A percentile compares a stretch with the other conserved stretches of the same genome.
These are phyloP conservation scores for Kuraishia borneana DNA, from an alignment of 805 yeast species.

Conservation along the genomic window DNA sequence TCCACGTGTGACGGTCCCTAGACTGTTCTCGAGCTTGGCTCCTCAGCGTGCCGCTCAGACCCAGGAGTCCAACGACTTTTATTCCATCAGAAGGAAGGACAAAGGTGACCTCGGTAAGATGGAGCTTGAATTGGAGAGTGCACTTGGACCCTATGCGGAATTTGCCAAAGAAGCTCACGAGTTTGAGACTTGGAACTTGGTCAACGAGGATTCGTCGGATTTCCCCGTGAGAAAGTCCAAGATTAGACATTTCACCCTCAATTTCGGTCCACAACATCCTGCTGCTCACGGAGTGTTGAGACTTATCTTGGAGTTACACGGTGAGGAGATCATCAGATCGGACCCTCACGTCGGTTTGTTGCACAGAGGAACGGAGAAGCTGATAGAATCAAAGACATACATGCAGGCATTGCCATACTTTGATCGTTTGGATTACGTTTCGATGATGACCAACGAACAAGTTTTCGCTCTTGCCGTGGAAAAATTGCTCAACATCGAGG, in stretches of 20 bases:
- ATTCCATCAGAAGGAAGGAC: constrained; percentile 8
- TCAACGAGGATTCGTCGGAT: constrained; percentile 24
- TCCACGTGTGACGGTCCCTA: background rate
- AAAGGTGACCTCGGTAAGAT: background rate
- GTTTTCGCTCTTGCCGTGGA: constrained; percentile 78
- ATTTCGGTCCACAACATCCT: constrained; percentile 91
- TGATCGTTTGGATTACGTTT: constrained; percentile 76
- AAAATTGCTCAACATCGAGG: constrained; percentile 73
- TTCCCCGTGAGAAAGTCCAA: constrained; percentile 28
- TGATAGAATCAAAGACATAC: constrained; percentile 78
- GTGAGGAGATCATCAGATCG: constrained; percentile 78
- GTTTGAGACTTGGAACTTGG: constrained; percentile 23
- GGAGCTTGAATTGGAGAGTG: constrained; percentile 19
- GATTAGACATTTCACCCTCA: constrained; percentile 80
- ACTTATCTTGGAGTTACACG: constrained; percentile 74
- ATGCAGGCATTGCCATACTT: constrained; percentile 84
- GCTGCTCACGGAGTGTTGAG: constrained; percentile 92
- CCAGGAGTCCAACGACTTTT: constrained; percentile 4
- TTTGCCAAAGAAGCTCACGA: constrained; percentile 19
- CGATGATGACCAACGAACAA: constrained; percentile 87
- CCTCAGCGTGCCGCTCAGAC: constrained; percentile 1
- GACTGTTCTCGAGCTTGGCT: constrained; percentile 2
- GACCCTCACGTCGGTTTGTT: constrained; percentile 86
- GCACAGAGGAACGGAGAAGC: constrained; percentile 84
- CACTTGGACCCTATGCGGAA: constrained; percentile 28